These are phyloP conservation scores for Euphorbia peplus DNA, from an alignment of 345 rosid genomes.

Conservation along the genomic window DNA sequence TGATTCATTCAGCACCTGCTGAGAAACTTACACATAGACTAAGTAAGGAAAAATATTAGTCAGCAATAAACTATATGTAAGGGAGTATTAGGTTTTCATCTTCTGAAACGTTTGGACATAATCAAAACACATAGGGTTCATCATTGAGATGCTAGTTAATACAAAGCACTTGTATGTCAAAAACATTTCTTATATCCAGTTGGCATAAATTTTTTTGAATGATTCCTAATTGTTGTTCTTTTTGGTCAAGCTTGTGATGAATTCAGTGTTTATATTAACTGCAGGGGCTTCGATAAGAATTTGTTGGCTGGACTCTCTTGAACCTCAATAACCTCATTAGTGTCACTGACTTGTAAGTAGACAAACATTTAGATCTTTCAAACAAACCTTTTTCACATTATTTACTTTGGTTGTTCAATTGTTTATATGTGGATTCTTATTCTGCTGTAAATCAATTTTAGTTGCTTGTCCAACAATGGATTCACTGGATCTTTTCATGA, in stretches of 20 bases:
- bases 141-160: slow-evolving; percentile 57
- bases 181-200: too few species aligned
- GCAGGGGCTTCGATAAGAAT: slow-evolving; percentile 79
- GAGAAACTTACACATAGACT: too few species aligned
- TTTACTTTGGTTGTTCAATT: background rate
- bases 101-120: too few species aligned
- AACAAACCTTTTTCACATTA: background rate
- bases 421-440: background rate
- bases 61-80: too few species aligned
- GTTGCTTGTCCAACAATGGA: slow-evolving; percentile 68
- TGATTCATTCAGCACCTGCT: too few species aligned
- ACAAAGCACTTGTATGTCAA: slow-evolving; percentile 54
- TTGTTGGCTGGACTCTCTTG: slow-evolving; percentile 50
- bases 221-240: background rate
- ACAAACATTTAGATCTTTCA: background rate
- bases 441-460: slow-evolving; percentile 24
- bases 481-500: slow-evolving; percentile 58
- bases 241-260: background rate
- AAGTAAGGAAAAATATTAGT: too few species aligned
- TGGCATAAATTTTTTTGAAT: too few species aligned
- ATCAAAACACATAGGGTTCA: too few species aligned
- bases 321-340: slow-evolving; percentile 55
- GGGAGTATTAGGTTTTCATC: too few species aligned
- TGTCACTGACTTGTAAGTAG: slow-evolving; percentile 62
- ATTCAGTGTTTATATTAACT: slow-evolving; percentile 20